Conservation (phyloP, 2,329 filamentous ascomycete species). For the Fusarium redolens region DNA sequence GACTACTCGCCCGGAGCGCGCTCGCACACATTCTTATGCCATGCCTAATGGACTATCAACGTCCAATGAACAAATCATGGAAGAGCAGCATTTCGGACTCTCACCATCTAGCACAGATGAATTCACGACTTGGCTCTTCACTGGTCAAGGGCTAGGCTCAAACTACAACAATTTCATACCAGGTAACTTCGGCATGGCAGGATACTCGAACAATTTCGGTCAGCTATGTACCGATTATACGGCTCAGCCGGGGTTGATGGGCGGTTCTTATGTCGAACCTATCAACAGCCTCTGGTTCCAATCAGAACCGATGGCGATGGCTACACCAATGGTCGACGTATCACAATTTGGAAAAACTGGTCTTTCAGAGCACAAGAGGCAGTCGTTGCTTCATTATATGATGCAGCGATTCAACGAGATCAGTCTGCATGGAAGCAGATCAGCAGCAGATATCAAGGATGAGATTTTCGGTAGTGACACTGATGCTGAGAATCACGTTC, state of each 20-base stretch:
- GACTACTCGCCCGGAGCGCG: constrained; percentile 31
- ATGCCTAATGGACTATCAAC: constrained; percentile 39
- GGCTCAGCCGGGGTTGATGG: constrained; percentile 40
- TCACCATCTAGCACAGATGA: constrained; percentile 45
- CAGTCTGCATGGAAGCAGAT: constrained; percentile 42
- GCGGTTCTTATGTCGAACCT: constrained; percentile 41
- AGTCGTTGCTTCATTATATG: constrained; percentile 45
- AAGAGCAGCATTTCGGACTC: constrained; percentile 44
- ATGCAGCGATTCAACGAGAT: constrained; percentile 46
- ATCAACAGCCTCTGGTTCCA: constrained; percentile 47
- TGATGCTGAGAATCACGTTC: constrained; percentile 42
- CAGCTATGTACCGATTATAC: constrained; percentile 44
- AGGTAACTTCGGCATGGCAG: constrained; percentile 38
- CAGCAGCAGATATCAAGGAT: constrained; percentile 45
- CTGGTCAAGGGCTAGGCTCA: constrained; percentile 38
- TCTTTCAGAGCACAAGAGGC: constrained; percentile 44
- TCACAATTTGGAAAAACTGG: constrained; percentile 42
- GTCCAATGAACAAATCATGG: constrained; percentile 37
- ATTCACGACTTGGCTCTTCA: constrained; percentile 45
- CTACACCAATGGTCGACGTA: constrained; percentile 39
- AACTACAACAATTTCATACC: constrained; percentile 41
- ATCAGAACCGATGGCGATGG: constrained; percentile 41
- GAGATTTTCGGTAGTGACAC: constrained; percentile 45
- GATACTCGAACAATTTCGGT: constrained; percentile 46
- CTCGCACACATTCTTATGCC: constrained; percentile 35